These are phyloP conservation scores for Leucosporidium scottii DNA, from an alignment of 768 basidiomycete species.

Conservation along the genomic window DNA sequence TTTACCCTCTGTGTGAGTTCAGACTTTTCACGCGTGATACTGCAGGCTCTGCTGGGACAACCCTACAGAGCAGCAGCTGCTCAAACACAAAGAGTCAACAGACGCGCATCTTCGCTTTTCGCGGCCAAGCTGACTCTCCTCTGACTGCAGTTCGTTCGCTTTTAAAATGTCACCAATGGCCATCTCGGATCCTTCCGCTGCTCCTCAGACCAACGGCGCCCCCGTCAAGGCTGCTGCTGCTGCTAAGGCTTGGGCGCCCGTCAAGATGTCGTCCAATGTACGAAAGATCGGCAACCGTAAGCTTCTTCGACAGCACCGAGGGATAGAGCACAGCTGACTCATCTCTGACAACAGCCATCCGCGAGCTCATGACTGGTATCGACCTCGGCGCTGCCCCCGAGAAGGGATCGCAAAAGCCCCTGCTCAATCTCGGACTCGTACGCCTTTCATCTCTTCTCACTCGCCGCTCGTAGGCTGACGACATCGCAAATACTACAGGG, in stretches of 20 bases:
- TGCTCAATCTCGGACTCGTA: conserved; percentile 42
- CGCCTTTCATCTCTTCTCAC: background rate
- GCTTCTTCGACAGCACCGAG: background rate
- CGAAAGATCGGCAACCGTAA: background rate
- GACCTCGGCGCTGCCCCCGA: conserved; percentile 23
- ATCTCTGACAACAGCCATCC: conserved; percentile 16
- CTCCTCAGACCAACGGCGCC: background rate
- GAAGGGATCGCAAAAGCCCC: conserved; percentile 30
- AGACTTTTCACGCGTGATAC: background rate
- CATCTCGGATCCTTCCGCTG: background rate
- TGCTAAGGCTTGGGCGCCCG: background rate
- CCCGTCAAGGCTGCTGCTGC: background rate
- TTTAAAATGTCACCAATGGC: conserved; percentile 1
- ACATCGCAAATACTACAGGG: conserved; percentile 29
- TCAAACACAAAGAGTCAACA: background rate
- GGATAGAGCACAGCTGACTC: background rate
- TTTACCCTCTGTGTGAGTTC: background rate
- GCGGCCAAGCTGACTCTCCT: background rate
- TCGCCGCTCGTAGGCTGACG: background rate
- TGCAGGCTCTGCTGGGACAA: background rate
- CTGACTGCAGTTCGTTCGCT: background rate
- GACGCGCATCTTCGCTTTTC: background rate
- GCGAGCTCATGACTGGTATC: conserved; percentile 25
- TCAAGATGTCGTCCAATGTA: background rate
- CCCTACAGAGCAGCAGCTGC: background rate